These are phyloP conservation scores for Chamaecrista fasciculata DNA, from an alignment of 306 rosid genomes.

Conservation along the genomic window DNA sequence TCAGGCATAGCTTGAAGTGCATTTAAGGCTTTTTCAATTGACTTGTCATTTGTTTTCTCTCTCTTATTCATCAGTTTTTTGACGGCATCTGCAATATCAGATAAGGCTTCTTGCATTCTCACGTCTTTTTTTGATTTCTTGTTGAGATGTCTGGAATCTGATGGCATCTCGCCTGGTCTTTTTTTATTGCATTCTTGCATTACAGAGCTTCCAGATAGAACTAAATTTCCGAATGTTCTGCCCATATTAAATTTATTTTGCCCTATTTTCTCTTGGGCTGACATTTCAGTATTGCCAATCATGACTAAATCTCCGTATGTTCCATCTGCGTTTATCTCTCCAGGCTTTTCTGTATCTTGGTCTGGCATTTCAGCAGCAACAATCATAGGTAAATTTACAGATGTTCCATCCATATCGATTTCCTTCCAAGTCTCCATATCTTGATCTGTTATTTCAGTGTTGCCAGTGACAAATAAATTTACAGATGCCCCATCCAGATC, in stretches of 20 bases:
- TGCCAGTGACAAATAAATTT: constrained; percentile 29
- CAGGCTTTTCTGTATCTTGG: constrained; percentile 29
- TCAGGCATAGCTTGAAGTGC: constrained; percentile 67
- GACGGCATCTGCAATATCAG: constrained; percentile 62
- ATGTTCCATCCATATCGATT: constrained; percentile 20
- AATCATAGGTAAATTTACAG: constrained; percentile 21
- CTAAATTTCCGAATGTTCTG: constrained; percentile 26
- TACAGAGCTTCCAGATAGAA: constrained; percentile 19
- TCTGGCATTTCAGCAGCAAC: constrained; percentile 26
- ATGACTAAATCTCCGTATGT: constrained; percentile 9
- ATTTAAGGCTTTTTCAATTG: constrained; percentile 54
- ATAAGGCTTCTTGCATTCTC: constrained; percentile 46
- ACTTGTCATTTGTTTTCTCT: constrained; percentile 29
- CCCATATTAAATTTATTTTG: background rate
- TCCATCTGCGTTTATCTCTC: background rate
- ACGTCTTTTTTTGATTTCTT: constrained; percentile 36
- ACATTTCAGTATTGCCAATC: constrained; percentile 20
- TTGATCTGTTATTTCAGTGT: constrained; percentile 33
- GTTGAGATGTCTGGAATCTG: constrained; percentile 10
- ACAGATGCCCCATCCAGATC: constrained; percentile 30
- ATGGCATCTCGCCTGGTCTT: constrained; percentile 25
- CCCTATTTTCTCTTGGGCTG: constrained; percentile 30
- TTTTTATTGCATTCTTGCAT: constrained; percentile 32
- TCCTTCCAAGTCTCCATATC: constrained; percentile 36
- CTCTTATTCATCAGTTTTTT: constrained; percentile 40